These are phyloP conservation scores for Murraya paniculata DNA, from an alignment of 345 rosid genomes.

Conservation along the genomic window DNA sequence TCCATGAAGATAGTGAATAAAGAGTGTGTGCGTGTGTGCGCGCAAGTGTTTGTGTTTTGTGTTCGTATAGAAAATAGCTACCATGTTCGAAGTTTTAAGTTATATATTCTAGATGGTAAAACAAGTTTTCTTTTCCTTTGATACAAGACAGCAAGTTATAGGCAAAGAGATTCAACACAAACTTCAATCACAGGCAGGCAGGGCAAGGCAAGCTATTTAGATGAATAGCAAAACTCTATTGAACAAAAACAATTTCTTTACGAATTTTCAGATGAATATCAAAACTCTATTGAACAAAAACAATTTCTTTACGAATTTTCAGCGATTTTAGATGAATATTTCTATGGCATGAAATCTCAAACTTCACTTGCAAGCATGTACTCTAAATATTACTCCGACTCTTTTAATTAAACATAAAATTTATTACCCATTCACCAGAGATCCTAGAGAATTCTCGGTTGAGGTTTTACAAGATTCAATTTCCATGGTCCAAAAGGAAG, in stretches of 20 bases:
- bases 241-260: neutral
- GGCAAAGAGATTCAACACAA: neutral
- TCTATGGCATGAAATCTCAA: neutral
- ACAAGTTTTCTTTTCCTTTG: no score
- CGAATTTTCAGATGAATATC: neutral
- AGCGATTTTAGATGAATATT: neutral
- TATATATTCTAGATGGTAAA: neutral
- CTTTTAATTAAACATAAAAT: neutral
- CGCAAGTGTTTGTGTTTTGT: neutral
- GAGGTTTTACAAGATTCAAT: neutral
- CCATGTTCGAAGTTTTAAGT: neutral
- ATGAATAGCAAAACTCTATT: neutral
- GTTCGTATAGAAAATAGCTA: neutral
- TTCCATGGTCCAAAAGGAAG: neutral
- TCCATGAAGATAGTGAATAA: neutral
- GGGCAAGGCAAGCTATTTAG: neutral
- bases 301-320: neutral
- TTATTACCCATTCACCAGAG: neutral
- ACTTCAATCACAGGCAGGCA: neutral
- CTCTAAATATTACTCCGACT: neutral
- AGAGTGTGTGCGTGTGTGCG: neutral
- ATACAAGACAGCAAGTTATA: neutral
- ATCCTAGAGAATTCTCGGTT: neutral
- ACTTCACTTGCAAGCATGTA: neutral
- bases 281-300: neutral